Evolutionary conservation across 148 eudicot species (phyloP).

Genomic region (Rhododendron simsii): DNA sequence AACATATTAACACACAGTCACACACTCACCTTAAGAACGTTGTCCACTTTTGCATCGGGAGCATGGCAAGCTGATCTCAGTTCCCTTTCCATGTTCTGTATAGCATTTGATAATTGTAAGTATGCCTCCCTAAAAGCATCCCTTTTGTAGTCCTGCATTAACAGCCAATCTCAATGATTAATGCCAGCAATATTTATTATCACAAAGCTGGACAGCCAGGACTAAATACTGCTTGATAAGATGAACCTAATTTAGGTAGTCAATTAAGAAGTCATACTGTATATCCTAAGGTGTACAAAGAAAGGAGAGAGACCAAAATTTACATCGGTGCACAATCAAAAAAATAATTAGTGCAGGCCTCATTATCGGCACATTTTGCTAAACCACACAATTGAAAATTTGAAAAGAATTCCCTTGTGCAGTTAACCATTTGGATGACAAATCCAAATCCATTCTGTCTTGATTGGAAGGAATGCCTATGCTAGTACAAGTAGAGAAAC

Average conservation of each 20-base stretch:
- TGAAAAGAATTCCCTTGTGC: background rate
- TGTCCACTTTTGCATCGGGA: slow-evolving; percentile 71
- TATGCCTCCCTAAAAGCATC: slow-evolving; percentile 86
- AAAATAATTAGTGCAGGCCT: background rate
- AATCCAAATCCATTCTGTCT: background rate
- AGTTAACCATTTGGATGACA: background rate
- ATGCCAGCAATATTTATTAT: background rate
- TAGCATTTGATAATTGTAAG: slow-evolving; percentile 64
- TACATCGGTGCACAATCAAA: background rate
- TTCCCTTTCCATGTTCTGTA: slow-evolving; percentile 87
- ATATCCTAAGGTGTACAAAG: background rate
- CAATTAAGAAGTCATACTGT: background rate
- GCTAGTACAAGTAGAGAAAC: background rate
- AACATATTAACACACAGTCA: background rate
- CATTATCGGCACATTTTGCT: background rate
- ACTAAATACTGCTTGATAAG: background rate
- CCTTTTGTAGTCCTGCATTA: slow-evolving; percentile 73
- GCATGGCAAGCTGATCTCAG: slow-evolving; percentile 76
- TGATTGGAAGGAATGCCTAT: background rate
- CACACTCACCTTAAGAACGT: slow-evolving; percentile 51
- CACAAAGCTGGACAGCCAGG: background rate
- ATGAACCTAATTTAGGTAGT: background rate
- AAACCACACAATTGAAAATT: background rate
- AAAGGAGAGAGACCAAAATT: background rate
- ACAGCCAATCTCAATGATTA: slow-evolving; percentile 7